Evolutionary conservation across 495 filamentous ascomycete species (phyloP).

Genomic region (Penicillium verhagenii): DNA sequence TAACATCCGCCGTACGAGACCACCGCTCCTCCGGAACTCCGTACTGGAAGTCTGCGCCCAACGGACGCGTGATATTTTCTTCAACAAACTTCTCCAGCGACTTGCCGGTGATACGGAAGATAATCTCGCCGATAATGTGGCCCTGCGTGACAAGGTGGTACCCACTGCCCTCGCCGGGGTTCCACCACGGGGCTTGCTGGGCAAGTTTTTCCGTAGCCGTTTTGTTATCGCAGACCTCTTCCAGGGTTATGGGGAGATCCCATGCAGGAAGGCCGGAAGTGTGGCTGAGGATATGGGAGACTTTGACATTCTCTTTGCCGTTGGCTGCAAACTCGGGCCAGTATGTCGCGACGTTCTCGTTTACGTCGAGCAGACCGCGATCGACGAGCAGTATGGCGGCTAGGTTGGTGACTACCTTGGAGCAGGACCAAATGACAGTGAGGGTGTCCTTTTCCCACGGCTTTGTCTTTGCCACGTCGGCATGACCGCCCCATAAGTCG

Average conservation of each 20-base stretch:
- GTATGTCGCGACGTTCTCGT: conserved; percentile 40
- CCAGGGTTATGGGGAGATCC: conserved; percentile 27
- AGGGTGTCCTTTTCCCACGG: conserved; percentile 45
- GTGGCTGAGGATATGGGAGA: conserved; percentile 44
- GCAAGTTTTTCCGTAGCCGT: conserved; percentile 32
- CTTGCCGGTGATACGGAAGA: conserved; percentile 38
- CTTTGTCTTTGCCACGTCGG: conserved; percentile 20
- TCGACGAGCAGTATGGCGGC: conserved; percentile 39
- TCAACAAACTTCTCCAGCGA: conserved; percentile 38
- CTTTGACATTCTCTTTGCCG: conserved; percentile 40
- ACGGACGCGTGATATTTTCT: conserved; percentile 37
- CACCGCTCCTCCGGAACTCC: conserved; percentile 32
- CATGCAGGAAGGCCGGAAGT: conserved; percentile 36
- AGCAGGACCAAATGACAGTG: conserved; percentile 38
- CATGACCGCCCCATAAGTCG: conserved; percentile 48
- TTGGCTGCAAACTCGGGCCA: conserved; percentile 48
- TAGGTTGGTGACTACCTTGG: conserved; percentile 40
- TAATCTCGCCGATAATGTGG: conserved; percentile 39
- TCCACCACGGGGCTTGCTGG: conserved; percentile 43
- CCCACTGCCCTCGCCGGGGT: conserved; percentile 36
- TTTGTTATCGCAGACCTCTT: conserved; percentile 30
- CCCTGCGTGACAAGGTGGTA: conserved; percentile 43
- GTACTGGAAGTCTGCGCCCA: conserved; percentile 41
- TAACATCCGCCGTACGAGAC: conserved; percentile 29
- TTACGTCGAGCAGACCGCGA: conserved; percentile 35